Evolutionary conservation across 108 stramenopile species (phyloP).

Genomic region (Epipyxis sp.): DNA sequence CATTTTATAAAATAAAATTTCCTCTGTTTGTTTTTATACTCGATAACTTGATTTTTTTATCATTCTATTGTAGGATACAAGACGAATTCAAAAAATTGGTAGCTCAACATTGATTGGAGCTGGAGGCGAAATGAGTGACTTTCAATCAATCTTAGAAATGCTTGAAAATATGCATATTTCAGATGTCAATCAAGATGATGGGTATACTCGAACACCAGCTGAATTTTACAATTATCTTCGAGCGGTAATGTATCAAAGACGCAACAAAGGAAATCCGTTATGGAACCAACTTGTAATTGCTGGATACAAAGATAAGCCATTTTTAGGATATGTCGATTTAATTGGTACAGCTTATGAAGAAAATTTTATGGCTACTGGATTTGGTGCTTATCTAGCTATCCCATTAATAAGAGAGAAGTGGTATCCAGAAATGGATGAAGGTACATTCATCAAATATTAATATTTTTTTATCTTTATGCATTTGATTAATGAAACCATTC

Average conservation of each 20-base stretch:
- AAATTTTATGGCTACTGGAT: constrained; percentile 90
- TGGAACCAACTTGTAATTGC: constrained; percentile 95
- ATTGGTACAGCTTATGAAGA: constrained; percentile 93
- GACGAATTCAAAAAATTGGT: constrained; percentile 46
- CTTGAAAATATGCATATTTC: constrained; percentile 68
- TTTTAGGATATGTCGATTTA: constrained; percentile 90
- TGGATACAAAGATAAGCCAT: constrained; percentile 65
- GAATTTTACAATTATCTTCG: constrained; percentile 78
- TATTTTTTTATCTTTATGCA: no score
- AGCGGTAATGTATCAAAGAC: constrained; percentile 88
- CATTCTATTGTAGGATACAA: no score
- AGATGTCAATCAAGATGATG: constrained; percentile 56
- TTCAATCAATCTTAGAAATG: constrained; percentile 73
- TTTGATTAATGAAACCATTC: no score
- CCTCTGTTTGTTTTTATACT: no score
- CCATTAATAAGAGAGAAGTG: constrained; percentile 89
- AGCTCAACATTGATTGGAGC: constrained; percentile 78
- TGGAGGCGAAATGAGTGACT: constrained; percentile 90
- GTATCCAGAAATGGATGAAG: constrained; percentile 53
- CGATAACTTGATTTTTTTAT: no score
- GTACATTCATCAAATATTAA: constrained; percentile 8
- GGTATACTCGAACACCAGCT: constrained; percentile 45
- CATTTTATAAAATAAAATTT: neutral
- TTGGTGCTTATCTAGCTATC: constrained; percentile 88
- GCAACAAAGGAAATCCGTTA: constrained; percentile 92